Conservation (phyloP, 2,329 filamentous ascomycete genomes). For the Cytospora mali region DNA sequence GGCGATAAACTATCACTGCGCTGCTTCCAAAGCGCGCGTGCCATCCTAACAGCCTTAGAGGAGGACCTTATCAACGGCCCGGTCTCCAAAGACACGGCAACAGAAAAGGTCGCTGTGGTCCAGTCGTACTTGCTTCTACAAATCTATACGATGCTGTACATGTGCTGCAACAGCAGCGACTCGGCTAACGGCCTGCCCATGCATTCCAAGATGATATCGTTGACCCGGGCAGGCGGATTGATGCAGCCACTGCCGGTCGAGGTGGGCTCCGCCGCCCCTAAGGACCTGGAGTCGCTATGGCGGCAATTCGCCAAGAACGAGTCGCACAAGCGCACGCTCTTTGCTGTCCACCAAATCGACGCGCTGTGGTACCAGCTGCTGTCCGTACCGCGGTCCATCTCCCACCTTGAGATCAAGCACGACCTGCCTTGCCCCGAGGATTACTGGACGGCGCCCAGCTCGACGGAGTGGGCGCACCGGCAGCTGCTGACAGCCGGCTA, state of each 20-base stretch:
- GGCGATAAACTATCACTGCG: slow-evolving; percentile 36
- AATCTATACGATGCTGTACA: slow-evolving; percentile 47
- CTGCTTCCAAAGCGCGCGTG: slow-evolving; percentile 39
- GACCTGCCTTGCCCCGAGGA: slow-evolving; percentile 44
- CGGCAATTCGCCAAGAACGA: slow-evolving; percentile 41
- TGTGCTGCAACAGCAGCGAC: slow-evolving; percentile 40
- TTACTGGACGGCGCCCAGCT: slow-evolving; percentile 42
- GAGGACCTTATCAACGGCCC: too few relatives aligned
- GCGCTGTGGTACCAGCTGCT: slow-evolving; percentile 48
- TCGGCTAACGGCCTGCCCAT: slow-evolving; percentile 42
- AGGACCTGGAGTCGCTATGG: slow-evolving; percentile 44
- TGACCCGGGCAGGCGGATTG: slow-evolving; percentile 40
- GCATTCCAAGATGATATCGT: slow-evolving; percentile 44
- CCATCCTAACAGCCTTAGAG: slow-evolving; percentile 33
- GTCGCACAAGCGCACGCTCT: slow-evolving; percentile 45
- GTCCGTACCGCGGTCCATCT: slow-evolving; percentile 40
- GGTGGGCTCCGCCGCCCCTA: slow-evolving; percentile 28
- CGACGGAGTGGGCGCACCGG: slow-evolving; percentile 41
- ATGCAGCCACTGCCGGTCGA: slow-evolving; percentile 38
- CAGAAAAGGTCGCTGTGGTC: slow-evolving; percentile 35
- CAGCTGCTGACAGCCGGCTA: slow-evolving; percentile 32
- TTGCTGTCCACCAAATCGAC: slow-evolving; percentile 47
- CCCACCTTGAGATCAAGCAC: slow-evolving; percentile 48
- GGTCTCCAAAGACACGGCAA: slow-evolving; percentile 32
- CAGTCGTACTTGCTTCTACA: slow-evolving; percentile 45